Percentiles rank a stretch among this genome's conserved stretches.
Conservation (phyloP, 352 stramenopile genomes). For the Pythium periplocum region DNA sequence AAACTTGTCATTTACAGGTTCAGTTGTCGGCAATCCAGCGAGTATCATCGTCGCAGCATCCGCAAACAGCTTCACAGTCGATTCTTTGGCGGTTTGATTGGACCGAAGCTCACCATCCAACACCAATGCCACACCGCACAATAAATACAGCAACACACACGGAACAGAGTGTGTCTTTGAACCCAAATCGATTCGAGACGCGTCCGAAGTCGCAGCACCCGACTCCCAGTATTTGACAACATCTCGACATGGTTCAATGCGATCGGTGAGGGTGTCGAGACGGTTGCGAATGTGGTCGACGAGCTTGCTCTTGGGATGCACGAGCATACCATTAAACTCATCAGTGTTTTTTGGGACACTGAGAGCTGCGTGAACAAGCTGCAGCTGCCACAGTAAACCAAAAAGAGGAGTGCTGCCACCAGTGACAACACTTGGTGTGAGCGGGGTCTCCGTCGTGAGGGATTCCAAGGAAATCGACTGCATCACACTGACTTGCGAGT, state of each 20-base stretch:
- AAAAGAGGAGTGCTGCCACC: too few species aligned
- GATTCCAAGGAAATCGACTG: slow-evolving; percentile 8
- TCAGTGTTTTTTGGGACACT: slow-evolving; percentile 8
- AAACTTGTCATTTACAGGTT: background rate
- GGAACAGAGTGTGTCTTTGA: slow-evolving; percentile 23
- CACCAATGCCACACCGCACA: slow-evolving; percentile 22
- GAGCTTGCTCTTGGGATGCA: slow-evolving; percentile 48
- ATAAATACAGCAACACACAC: slow-evolving; percentile 38
- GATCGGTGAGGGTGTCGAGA: slow-evolving; percentile 6
- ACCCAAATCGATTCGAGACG: slow-evolving; percentile 31
- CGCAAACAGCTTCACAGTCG: slow-evolving; percentile 4
- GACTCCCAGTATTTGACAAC: too few species aligned
- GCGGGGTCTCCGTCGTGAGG: slow-evolving; percentile 6
- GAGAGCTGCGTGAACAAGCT: slow-evolving; percentile 33
- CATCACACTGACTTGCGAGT: slow-evolving; percentile 14
- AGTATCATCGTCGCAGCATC: background rate
- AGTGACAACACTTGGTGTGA: too few species aligned
- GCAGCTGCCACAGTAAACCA: slow-evolving; percentile 31
- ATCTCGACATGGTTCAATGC: too few species aligned
- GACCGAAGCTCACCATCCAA: background rate
- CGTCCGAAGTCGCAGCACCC: background rate
- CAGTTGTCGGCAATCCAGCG: too few species aligned
- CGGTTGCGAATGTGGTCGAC: slow-evolving; percentile 13
- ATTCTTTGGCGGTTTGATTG: background rate
- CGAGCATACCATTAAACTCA: slow-evolving; percentile 25